These are phyloP conservation scores for Jamesozyma gamospora DNA, from an alignment of 805 yeast genomes.

Conservation along the genomic window DNA sequence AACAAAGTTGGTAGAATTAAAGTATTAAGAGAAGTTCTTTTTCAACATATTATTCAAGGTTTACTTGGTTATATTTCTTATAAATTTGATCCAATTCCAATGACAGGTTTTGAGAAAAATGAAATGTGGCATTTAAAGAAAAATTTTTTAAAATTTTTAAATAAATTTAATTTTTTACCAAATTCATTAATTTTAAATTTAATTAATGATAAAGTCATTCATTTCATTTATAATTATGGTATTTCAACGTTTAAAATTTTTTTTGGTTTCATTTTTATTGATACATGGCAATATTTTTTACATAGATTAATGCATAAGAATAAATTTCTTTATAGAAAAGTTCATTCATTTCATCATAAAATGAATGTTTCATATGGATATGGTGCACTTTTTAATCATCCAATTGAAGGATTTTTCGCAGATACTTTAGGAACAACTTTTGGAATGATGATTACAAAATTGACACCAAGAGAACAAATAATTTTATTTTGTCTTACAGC, in stretches of 20 bases:
- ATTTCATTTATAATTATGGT: slow-evolving; percentile 51
- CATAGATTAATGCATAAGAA: slow-evolving; percentile 85
- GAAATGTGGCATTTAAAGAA: slow-evolving; percentile 37
- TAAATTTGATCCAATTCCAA: slow-evolving; percentile 45
- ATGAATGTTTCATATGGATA: slow-evolving; percentile 92
- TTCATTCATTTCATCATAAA: slow-evolving; percentile 92
- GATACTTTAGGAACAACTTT: slow-evolving; percentile 91
- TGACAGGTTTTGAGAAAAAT: slow-evolving; percentile 42
- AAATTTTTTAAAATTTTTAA: background rate
- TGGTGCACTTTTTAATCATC: slow-evolving; percentile 92
- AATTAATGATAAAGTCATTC: slow-evolving; percentile 28
- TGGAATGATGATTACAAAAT: slow-evolving; percentile 51
- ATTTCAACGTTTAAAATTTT: slow-evolving; percentile 47
- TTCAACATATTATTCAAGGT: slow-evolving; percentile 81
- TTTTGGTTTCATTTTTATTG: slow-evolving; percentile 65
- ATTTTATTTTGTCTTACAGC: slow-evolving; percentile 79
- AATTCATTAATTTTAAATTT: background rate
- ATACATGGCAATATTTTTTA: slow-evolving; percentile 90
- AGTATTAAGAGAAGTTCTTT: slow-evolving; percentile 70
- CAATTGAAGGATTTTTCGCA: slow-evolving; percentile 83
- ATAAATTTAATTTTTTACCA: no score
- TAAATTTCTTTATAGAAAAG: slow-evolving; percentile 60
- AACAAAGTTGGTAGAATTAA: slow-evolving; percentile 63
- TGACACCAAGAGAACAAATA: slow-evolving; percentile 70
- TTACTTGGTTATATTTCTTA: slow-evolving; percentile 51